Evolutionary conservation across 2,329 filamentous ascomycete species (phyloP).

Genomic region (Aureobasidium uvarum): DNA sequence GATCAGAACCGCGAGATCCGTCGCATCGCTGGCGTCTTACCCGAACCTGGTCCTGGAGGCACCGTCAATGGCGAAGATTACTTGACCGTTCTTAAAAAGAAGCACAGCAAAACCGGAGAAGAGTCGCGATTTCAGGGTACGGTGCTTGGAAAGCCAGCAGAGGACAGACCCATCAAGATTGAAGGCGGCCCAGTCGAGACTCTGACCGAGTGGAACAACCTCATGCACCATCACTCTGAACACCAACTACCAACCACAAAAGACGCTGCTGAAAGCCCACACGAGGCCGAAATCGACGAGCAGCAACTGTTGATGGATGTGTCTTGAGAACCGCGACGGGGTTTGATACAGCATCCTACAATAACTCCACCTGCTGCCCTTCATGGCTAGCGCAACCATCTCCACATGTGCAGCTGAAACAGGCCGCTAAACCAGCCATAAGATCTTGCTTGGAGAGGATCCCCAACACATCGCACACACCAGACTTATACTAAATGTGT

Average conservation of each 20-base stretch:
- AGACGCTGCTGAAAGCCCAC: conserved; percentile 18
- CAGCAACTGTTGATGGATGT: conserved; percentile 24
- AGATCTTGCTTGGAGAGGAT: too few species aligned
- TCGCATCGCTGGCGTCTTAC: conserved; percentile 67
- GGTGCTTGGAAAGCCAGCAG: conserved; percentile 69
- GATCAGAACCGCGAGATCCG: conserved; percentile 74
- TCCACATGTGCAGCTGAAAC: neutral
- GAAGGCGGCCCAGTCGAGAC: conserved; percentile 72
- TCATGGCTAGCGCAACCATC: neutral
- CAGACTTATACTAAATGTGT: neutral
- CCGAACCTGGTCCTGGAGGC: conserved; percentile 50
- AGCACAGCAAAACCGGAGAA: conserved; percentile 84
- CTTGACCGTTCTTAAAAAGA: conserved; percentile 71
- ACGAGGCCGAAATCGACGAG: conserved; percentile 21
- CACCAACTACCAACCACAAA: conserved; percentile 23
- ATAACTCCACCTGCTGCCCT: neutral
- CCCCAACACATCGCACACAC: neutral
- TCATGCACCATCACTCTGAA: conserved; percentile 21
- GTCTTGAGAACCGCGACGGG: neutral
- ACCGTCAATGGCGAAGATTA: conserved; percentile 53
- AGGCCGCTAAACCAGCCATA: neutral
- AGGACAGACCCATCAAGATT: conserved; percentile 69
- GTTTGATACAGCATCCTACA: neutral
- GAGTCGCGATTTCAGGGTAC: conserved; percentile 85
- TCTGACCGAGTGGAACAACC: conserved; percentile 62